These are phyloP conservation scores for Melanomma pulvis-pyrius DNA, from an alignment of 495 filamentous ascomycete genomes.

Conservation along the genomic window DNA sequence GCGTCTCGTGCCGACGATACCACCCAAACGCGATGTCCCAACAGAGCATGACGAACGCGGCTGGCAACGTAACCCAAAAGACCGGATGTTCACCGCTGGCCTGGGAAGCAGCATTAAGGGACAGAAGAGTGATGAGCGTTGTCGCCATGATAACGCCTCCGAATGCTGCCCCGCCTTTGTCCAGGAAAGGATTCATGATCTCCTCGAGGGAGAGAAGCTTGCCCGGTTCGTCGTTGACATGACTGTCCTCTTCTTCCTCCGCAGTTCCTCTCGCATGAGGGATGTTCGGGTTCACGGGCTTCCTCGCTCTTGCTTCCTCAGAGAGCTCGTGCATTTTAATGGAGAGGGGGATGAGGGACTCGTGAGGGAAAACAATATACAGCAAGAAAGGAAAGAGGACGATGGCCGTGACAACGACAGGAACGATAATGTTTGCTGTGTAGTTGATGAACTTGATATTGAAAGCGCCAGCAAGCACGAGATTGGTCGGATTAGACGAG, in stretches of 20 bases:
- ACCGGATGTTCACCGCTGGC: slow-evolving; percentile 53
- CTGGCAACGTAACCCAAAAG: slow-evolving; percentile 65
- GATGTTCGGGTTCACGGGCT: slow-evolving; percentile 69
- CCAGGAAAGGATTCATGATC: slow-evolving; percentile 71
- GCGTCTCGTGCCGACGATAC: slow-evolving; percentile 56
- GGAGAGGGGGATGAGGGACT: slow-evolving; percentile 61
- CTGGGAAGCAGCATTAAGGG: slow-evolving; percentile 59
- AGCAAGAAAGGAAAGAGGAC: slow-evolving; percentile 66
- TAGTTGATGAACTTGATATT: slow-evolving; percentile 67
- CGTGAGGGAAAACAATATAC: slow-evolving; percentile 64
- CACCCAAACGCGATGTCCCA: slow-evolving; percentile 17
- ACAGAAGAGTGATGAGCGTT: slow-evolving; percentile 61
- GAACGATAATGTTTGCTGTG: slow-evolving; percentile 71
- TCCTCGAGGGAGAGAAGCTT: slow-evolving; percentile 63
- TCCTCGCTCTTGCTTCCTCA: slow-evolving; percentile 54
- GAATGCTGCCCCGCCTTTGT: slow-evolving; percentile 63
- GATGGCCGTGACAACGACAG: slow-evolving; percentile 63
- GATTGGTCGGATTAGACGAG: slow-evolving; percentile 71
- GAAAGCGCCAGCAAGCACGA: slow-evolving; percentile 71
- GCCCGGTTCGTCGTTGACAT: slow-evolving; percentile 51
- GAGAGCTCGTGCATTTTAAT: slow-evolving; percentile 69
- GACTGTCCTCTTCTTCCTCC: slow-evolving; percentile 55
- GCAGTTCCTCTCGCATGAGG: slow-evolving; percentile 60
- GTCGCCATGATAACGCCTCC: slow-evolving; percentile 63
- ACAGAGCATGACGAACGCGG: slow-evolving; percentile 52